Percentiles rank a stretch among this genome's conserved stretches.
Evolutionary conservation across 352 stramenopile genomes (phyloP).

Genomic region (Pythium insidiosum): DNA sequence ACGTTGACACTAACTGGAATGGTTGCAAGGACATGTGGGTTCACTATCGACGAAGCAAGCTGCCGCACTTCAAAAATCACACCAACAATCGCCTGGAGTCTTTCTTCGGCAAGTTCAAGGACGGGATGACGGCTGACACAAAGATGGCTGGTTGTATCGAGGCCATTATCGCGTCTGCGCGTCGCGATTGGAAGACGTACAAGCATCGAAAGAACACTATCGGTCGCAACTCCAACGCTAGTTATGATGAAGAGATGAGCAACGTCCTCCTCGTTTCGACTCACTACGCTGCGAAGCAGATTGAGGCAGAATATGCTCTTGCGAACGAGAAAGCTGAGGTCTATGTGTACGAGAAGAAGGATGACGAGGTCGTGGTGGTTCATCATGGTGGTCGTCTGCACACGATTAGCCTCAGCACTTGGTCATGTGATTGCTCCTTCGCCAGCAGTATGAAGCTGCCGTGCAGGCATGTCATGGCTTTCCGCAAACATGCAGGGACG

Average conservation of each 20-base stretch:
- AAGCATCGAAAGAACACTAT: background rate
- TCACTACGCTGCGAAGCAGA: slow-evolving; percentile 11
- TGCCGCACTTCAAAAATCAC: slow-evolving; percentile 18
- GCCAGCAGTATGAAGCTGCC: slow-evolving; percentile 6
- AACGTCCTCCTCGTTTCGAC: slow-evolving; percentile 9
- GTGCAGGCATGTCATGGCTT: slow-evolving; percentile 16
- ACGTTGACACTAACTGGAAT: slow-evolving; percentile 20
- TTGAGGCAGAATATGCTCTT: slow-evolving; percentile 9
- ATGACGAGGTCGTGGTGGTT: background rate
- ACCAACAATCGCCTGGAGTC: slow-evolving; percentile 24
- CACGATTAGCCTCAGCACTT: background rate
- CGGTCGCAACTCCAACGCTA: background rate
- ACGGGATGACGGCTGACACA: background rate
- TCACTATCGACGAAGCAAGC: slow-evolving; percentile 4
- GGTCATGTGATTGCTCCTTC: slow-evolving; percentile 13
- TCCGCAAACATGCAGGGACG: slow-evolving; percentile 1
- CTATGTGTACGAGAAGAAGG: slow-evolving; percentile 2
- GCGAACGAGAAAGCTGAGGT: slow-evolving; percentile 1
- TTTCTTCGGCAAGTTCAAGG: slow-evolving; percentile 23
- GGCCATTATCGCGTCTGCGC: slow-evolving; percentile 3
- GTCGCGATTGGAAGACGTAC: slow-evolving; percentile 2
- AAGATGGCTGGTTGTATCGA: slow-evolving; percentile 3
- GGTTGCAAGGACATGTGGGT: slow-evolving; percentile 16
- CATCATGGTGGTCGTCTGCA: too few relatives aligned
- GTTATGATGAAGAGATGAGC: slow-evolving; percentile 16